Evolutionary conservation across 2,329 filamentous ascomycete genomes (phyloP).

Genomic region (Venturia asperata): DNA sequence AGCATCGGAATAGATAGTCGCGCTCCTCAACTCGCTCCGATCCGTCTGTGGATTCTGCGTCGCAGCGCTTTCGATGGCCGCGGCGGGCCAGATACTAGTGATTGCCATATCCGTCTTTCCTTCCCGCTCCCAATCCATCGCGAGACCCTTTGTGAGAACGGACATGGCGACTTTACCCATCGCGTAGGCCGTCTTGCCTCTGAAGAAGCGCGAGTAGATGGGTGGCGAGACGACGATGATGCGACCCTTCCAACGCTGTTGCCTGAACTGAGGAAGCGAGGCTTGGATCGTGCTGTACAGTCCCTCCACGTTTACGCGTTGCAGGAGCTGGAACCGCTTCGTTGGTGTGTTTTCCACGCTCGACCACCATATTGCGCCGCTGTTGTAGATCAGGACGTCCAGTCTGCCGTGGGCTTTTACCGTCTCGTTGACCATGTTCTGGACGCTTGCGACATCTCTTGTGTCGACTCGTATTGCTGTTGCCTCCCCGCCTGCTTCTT

Average conservation of each 20-base stretch:
- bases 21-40: conserved; percentile 55
- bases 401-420: conserved; percentile 54
- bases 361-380: conserved; percentile 80
- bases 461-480: conserved; percentile 64
- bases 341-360: conserved; percentile 64
- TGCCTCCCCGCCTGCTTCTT: conserved; percentile 55
- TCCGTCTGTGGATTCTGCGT: conserved; percentile 49
- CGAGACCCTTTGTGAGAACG: conserved; percentile 71
- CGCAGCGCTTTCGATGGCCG: conserved; percentile 69
- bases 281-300: conserved; percentile 67
- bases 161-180: conserved; percentile 74
- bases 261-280: conserved; percentile 57
- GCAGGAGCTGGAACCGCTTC: conserved; percentile 61
- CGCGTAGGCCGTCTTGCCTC: conserved; percentile 80
- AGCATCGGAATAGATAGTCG: conserved; percentile 72
- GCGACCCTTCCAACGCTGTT: conserved; percentile 50
- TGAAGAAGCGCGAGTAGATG: conserved; percentile 78
- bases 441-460: conserved; percentile 54
- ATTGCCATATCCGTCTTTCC: conserved; percentile 63
- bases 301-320: conserved; percentile 52
- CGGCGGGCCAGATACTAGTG: conserved; percentile 75
- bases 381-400: conserved; percentile 75
- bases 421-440: conserved; percentile 52
- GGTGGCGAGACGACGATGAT: conserved; percentile 76
- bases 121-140: conserved; percentile 70